phyloP scores from a whole-genome alignment of 306 rosid species.

The Glycine tomentella region DNA sequence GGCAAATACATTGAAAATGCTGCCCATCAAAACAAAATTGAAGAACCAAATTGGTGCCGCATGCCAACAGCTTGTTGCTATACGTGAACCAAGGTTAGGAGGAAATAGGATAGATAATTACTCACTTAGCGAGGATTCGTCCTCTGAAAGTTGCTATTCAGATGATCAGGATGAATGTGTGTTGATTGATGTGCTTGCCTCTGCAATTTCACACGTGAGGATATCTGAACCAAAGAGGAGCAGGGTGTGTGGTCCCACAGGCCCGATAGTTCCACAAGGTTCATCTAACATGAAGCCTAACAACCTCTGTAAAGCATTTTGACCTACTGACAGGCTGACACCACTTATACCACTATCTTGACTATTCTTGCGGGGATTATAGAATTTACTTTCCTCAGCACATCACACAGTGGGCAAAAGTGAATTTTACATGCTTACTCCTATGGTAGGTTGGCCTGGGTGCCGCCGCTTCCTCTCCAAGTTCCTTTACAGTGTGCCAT shows the following conservation, averaged over 20 bases:
- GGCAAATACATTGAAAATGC: constrained; percentile 60
- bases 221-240: constrained; percentile 96
- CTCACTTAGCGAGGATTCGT: constrained; percentile 61
- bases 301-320: constrained; percentile 98
- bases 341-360: constrained; percentile 44
- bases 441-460: constrained; percentile 51
- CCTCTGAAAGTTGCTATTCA: constrained; percentile 72
- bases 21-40: constrained; percentile 65
- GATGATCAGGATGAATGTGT: constrained; percentile 72
- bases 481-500: constrained; percentile 48
- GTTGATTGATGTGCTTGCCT: constrained; percentile 85
- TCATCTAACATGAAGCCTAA: constrained; percentile 97
- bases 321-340: constrained; percentile 71
- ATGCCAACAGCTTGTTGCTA: constrained; percentile 50
- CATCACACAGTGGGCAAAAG: constrained; percentile 48
- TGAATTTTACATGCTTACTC: constrained; percentile 57
- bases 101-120: constrained; percentile 52
- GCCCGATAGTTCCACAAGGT: constrained; percentile 91
- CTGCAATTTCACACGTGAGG: constrained; percentile 91
- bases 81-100: constrained; percentile 59
- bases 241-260: constrained; percentile 80
- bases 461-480: constrained; percentile 43
- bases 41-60: constrained; percentile 65
- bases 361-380: constrained; percentile 60
- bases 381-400: constrained; percentile 44